Percentiles rank a stretch among this genome's conserved stretches.
These are phyloP conservation scores for Penicillium atrosanguineum DNA, from an alignment of 495 filamentous ascomycete species.

Conservation along the genomic window DNA sequence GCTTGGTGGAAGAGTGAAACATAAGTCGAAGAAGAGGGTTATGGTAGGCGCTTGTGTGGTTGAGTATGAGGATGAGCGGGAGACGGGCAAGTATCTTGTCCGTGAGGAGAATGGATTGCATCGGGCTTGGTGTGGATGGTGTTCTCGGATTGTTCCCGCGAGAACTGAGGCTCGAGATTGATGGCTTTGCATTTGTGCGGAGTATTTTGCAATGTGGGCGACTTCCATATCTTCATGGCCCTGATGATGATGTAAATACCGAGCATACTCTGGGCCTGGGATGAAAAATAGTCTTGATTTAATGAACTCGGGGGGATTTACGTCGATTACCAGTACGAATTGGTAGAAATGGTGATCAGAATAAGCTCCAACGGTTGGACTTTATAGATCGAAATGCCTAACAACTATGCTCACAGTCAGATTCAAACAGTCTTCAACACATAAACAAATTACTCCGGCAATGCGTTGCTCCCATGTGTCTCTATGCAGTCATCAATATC, in stretches of 20 bases:
- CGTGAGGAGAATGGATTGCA: conserved; percentile 48
- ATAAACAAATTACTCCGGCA: conserved; percentile 24
- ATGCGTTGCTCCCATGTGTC: conserved; percentile 21
- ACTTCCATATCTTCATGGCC: not conserved
- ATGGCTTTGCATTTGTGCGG: not conserved
- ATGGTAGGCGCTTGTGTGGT: conserved; percentile 76
- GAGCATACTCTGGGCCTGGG: not conserved
- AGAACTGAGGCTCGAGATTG: conserved; percentile 18
- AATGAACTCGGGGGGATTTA: not conserved
- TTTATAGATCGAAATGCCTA: not conserved
- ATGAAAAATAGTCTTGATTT: not conserved
- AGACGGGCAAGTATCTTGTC: conserved; percentile 62
- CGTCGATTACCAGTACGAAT: too few relatives aligned
- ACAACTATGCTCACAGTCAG: conserved; percentile 8
- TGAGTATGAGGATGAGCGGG: conserved; percentile 77
- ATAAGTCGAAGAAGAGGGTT: conserved; percentile 71
- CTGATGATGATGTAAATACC: not conserved
- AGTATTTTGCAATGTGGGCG: not conserved
- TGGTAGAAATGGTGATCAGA: too few relatives aligned
- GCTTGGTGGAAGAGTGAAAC: conserved; percentile 80
- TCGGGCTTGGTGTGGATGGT: conserved; percentile 56
- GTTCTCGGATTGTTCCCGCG: conserved; percentile 40
- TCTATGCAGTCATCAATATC: conserved; percentile 18
- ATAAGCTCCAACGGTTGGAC: too few relatives aligned
- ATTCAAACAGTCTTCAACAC: conserved; percentile 5